Evolutionary conservation across 495 filamentous ascomycete genomes (phyloP).

Genomic region (Usnea hakonensis): DNA sequence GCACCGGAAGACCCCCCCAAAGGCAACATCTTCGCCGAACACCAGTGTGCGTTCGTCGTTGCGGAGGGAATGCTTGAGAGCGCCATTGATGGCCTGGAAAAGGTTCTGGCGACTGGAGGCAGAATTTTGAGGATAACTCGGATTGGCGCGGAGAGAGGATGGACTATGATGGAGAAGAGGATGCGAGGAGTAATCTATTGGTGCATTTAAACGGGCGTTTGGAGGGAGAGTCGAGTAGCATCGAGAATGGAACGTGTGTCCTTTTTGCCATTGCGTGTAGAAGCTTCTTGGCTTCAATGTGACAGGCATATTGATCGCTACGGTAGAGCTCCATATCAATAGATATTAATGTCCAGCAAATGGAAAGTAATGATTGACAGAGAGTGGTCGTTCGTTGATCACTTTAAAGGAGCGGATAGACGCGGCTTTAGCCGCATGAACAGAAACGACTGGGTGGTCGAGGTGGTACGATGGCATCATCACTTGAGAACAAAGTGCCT

Average conservation of each 20-base stretch:
- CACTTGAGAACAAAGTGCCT: not conserved
- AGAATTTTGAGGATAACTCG: slow-evolving; percentile 56
- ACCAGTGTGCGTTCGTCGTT: slow-evolving; percentile 79
- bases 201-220: slow-evolving; percentile 64
- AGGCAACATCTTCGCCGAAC: slow-evolving; percentile 95
- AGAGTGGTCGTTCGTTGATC: not conserved
- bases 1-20: slow-evolving; percentile 94
- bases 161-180: slow-evolving; percentile 74
- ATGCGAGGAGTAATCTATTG: slow-evolving; percentile 80
- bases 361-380: not conserved
- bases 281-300: not conserved
- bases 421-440: slow-evolving; percentile 3
- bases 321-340: not conserved
- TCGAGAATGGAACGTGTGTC: not conserved
- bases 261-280: not conserved
- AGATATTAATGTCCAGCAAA: not conserved
- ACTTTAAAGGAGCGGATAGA: not conserved
- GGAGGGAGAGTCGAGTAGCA: slow-evolving; percentile 28
- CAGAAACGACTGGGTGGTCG: not conserved
- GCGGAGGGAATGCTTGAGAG: slow-evolving; percentile 71
- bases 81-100: slow-evolving; percentile 88
- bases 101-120: slow-evolving; percentile 79
- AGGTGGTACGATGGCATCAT: not conserved
- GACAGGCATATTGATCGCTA: not conserved
- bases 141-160: slow-evolving; percentile 52